Evolutionary conservation across 352 stramenopile genomes (phyloP), one percentile per base, ranked within the genome.

Genomic region (Phytophthora colocasiae): DNA sequence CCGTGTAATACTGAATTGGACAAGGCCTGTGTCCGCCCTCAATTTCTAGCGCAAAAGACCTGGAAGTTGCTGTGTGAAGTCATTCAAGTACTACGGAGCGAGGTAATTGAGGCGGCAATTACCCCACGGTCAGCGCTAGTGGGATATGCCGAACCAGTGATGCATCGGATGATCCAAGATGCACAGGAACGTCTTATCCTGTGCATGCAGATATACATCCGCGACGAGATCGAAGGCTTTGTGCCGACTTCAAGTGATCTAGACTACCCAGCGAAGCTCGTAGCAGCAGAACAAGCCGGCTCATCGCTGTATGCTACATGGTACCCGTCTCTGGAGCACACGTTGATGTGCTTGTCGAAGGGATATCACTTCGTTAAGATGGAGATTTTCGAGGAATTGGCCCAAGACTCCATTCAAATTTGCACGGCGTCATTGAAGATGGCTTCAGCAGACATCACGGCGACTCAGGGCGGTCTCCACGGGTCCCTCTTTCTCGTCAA

Each of bases 331-430:
- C 75, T 96, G 1, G 85, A 96, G 69, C 82, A 90, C 64, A 96
- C 87, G 12, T 51, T 96, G n/a, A 73, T 91, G 56, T 93, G 84
- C 63, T 54, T 96, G n/a, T 94, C 87, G 24, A 92, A 93, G 59
- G 81, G 92, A 8, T 96, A 96, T 60, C 85, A 87, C 44, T 93
- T 87, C 32, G 78, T 96, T 27, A 90, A 95, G 85, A 91, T 88
- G 72, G 80, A 93, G 51, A 93, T 96, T 46, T 96, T 96, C 34
- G 84, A 93, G 60, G 86, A 94, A 26, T 68, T 96, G 26, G 87
- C 87, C 1, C 87, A 94, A 59, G 87, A 96, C 22, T 85, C 85
- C 9, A 93, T 96, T 45, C 81, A 87, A 24, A 85, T 93, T 29
- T 96, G 85, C 51, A 89, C 85, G 0, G 82, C 72, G 31, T 90